Evolutionary conservation across 140 eudicot genomes (phyloP), one percentile per base, ranked within the genome.

Genomic region (Cichorium intybus): DNA sequence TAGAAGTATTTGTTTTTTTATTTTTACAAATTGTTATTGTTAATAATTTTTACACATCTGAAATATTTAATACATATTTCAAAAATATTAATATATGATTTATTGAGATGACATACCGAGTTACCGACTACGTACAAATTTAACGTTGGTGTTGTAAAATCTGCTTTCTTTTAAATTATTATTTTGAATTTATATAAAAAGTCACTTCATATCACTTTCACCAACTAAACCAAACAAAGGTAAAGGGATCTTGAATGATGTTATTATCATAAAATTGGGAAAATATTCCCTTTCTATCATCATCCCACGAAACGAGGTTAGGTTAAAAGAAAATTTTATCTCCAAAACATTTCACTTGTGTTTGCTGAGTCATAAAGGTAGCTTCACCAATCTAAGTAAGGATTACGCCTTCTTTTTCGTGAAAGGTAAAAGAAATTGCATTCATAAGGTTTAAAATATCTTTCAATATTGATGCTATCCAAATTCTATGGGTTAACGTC

Each of bases 181-280:
- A 14, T 2, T 18, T 37, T 49, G 26, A 29, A 11, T 48, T 7
- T 58, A 49, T 10, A 50, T 66, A 63, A 58, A 57, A 50, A n/a
- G n/a, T 20, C 74, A 58, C 39, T 49, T 14, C 37, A 15, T 28
- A 37, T 65, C 62, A 50, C 59, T 59, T 66, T 67, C 75, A 75
- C 75, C 2, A 50, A 51, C 48, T 37, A 58, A 49, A 56, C 74
- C 64, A 75, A 51, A 59, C 74, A 56, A 46, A 64, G 47, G 64
- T 56, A 64, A 73, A 47, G 39, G 34, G 14, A 35, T 51, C 27
- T 12, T 54, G 67, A 5, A 58, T 56, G 66, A 55, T 64, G 67
- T 34, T 54, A 56, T n/a, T 45, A 64, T 64, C 20, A 56, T 8
- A 56, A 9, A 63, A 26, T 16, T 73, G 54, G 60, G 35, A 53